Evolutionary conservation across 208 protist species (phyloP), one percentile per base, ranked within the genome.

Genomic region (Wallacemonas sp.): DNA sequence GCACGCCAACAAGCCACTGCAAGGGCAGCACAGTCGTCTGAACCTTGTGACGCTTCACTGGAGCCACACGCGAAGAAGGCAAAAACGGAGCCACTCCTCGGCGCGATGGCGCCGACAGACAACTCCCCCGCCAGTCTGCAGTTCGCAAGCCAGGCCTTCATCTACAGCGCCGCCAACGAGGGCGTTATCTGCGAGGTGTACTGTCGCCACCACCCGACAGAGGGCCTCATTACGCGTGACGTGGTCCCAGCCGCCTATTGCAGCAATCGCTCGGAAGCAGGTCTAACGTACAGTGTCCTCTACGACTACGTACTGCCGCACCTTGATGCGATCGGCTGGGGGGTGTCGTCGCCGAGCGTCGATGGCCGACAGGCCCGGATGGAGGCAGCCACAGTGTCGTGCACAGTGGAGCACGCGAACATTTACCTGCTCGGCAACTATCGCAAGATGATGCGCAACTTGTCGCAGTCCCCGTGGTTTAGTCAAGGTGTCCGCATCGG

Each of bases 381-480:
- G 11, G 65, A 79, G 20, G 75, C 76, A 5, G 81, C 82, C 12
- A 81, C 77, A 4, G 59, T 91, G 14, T 71, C 72, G 12, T 80
- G 71, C 50, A 65, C 59, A 26, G 61, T 92, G 10, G 57, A 76
- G 33, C 90, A 95, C 63, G 63, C 82, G 2, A 91, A 94, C 71
- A 86, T 96, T 62, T 89, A 85, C 70, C 48, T 96, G 26, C 82
- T 92, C 48, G 91, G 91, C 11, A 91, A 81, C 59, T 96, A 96
- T 63, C 74, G 86, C 44, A 96, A 96, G 59, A 79, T 90, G 82
- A 82, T 79, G 67, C 84, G 91, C 1, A 81, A 87, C 64, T 74
- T 96, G 69, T 92, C 88, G 1, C 91, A 96, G 74, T 93, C 88
- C 14, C 91, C 91, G 63, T 96, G 91, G 91, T 96, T 96, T 64